These are phyloP conservation scores for Penicillium robsamsonii DNA, from an alignment of 495 filamentous ascomycete genomes.

Conservation along the genomic window DNA sequence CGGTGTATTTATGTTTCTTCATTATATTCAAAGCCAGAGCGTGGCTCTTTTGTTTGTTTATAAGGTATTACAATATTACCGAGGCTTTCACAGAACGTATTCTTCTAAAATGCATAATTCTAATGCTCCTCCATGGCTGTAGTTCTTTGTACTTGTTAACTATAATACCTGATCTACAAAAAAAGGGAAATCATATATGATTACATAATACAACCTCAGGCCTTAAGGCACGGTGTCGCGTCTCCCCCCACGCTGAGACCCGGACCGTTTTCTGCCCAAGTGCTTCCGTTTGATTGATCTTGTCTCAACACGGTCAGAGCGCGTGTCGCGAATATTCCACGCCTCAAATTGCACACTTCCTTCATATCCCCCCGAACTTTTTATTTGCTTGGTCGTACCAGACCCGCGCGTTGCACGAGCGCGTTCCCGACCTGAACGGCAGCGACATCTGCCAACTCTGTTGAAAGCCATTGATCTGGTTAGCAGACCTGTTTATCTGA, in stretches of 20 bases:
- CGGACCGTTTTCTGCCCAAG: conserved; percentile 6
- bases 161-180: not conserved
- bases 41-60: too few relatives aligned
- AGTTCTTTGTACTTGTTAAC: too few relatives aligned
- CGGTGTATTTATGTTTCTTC: too few relatives aligned
- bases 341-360: not conserved
- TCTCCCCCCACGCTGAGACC: conserved; percentile 10
- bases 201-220: conserved; percentile 10
- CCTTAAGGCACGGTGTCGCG: conserved; percentile 12
- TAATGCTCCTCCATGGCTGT: too few relatives aligned
- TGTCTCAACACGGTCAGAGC: not conserved
- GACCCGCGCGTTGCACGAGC: conserved; percentile 29
- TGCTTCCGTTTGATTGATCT: not conserved
- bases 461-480: not conserved
- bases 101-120: not conserved
- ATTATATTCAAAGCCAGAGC: too few relatives aligned
- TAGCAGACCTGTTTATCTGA: not conserved
- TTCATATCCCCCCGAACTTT: not conserved
- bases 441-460: conserved; percentile 4
- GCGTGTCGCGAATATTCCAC: not conserved
- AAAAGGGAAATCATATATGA: not conserved
- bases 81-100: not conserved
- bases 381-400: conserved; percentile 22
- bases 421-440: conserved; percentile 24
- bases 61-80: too few relatives aligned